Evolutionary conservation across 192 early-diverging fungal species (phyloP), one percentile per base, ranked within the genome.

Genomic region (Spizellomyces punctatus): DNA sequence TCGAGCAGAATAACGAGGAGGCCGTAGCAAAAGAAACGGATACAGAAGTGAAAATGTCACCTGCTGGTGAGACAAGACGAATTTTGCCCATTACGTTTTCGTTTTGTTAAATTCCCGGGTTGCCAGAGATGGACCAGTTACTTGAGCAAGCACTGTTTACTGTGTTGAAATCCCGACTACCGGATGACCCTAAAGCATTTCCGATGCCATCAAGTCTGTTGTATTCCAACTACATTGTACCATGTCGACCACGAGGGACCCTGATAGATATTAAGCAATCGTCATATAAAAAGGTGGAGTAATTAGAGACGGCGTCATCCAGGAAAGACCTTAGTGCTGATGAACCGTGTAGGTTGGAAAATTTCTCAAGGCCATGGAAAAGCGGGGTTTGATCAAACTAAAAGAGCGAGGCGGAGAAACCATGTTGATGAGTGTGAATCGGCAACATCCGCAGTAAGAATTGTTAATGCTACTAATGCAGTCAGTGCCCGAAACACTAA

Each of bases 291-390:
- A 95, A 96, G 79, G 27, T 36, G 27, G 27, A 36, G 27, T 36
- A 67, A 91, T 43, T 10, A 46, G 0, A 19, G 1, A 45, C 64
- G 9, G 8, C 6, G 10, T 22, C 16, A 10, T 42, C 8, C 60
- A 14, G 8, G 5, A 19, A 10, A 12, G 10, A 5, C 76, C 67
- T 36, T 36, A 36, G 27, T 36, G 27, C 27, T 36, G 27, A 36
- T 36, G 27, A 36, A 36, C 27, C 27, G 3, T 3, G 27, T 36
- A 36, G 27, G 66, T 84, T 14, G 82, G 87, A 68, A 97, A 95
- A 76, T 95, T 95, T 76, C 78, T 95, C 63, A 97, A 95, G 69
- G 86, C 81, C 10, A 90, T 90, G 72, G 95, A 97, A 58, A 97
- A 97, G 77, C 80, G 81, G 36, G 95, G 92, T 21, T 66, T 91